Evolutionary conservation across 148 eudicot species (phyloP).

Genomic region (Vaccinium corymbosum): DNA sequence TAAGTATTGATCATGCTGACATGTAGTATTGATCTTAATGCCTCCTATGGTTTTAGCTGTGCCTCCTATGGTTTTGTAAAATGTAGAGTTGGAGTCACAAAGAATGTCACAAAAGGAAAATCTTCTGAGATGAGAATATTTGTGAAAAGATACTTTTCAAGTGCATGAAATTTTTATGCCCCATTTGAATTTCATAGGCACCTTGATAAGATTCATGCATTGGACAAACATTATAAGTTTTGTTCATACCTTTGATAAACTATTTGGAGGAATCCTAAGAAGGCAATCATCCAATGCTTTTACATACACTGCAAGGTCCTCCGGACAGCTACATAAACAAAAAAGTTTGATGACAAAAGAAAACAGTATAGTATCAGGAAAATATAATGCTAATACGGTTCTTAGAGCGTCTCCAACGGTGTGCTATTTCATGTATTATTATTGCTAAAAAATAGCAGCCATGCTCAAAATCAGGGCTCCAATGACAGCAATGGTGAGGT

Average conservation of each 20-base stretch:
- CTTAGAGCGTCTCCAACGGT: background rate
- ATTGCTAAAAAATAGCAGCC: too few species aligned
- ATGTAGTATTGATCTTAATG: background rate
- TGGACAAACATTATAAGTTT: background rate
- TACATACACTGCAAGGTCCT: constrained; percentile 64
- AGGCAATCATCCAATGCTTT: constrained; percentile 66
- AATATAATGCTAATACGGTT: background rate
- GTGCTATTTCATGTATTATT: too few species aligned
- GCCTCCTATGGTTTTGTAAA: background rate
- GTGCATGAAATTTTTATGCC: background rate
- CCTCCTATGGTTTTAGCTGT: background rate
- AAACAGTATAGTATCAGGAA: constrained; percentile 4
- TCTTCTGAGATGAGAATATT: background rate
- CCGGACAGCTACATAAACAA: constrained; percentile 43
- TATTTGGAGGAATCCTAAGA: constrained; percentile 65
- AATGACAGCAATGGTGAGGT: too few species aligned
- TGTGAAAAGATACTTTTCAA: background rate
- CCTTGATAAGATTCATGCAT: background rate
- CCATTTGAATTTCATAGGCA: constrained; percentile 7
- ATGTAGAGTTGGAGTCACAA: background rate
- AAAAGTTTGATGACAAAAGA: constrained; percentile 7
- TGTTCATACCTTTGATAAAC: constrained; percentile 68
- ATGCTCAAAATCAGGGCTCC: too few species aligned
- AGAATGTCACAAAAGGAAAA: background rate
- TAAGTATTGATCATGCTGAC: background rate